phyloP scores from a whole-genome alignment of 371 early-diverging fungal genomes.

The Umbelopsis sp. region DNA sequence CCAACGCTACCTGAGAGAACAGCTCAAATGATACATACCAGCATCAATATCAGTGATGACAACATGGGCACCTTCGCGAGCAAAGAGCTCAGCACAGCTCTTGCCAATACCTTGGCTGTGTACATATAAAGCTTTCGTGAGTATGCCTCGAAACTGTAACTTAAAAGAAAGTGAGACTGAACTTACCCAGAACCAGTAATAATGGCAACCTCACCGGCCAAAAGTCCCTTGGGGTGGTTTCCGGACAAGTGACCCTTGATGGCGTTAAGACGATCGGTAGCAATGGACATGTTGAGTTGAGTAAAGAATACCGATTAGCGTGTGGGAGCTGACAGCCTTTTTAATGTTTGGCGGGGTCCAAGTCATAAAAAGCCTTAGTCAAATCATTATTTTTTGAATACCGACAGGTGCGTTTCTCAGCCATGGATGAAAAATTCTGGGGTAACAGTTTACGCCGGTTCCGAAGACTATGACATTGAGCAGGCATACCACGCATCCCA shows the following conservation, averaged over 20 bases:
- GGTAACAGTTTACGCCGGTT: neutral
- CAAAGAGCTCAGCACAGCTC: constrained; percentile 74
- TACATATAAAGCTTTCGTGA: neutral
- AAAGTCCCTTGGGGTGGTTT: constrained; percentile 61
- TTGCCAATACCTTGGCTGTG: constrained; percentile 80
- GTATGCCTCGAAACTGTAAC: neutral
- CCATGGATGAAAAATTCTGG: neutral
- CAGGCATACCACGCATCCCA: neutral
- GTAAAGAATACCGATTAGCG: constrained; percentile 21
- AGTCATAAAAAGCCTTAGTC: constrained; percentile 2
- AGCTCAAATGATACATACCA: constrained; percentile 21
- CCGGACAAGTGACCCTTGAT: constrained; percentile 56
- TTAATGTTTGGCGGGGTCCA: constrained; percentile 15
- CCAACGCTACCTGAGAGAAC: neutral
- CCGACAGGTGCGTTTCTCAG: neutral
- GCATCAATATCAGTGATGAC: constrained; percentile 75
- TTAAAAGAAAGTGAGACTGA: neutral
- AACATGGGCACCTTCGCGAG: constrained; percentile 78
- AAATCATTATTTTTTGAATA: constrained; percentile 5
- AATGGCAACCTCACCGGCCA: constrained; percentile 79
- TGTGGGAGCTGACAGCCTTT: constrained; percentile 13
- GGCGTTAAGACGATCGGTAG: constrained; percentile 50
- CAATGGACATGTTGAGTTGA: constrained; percentile 41
- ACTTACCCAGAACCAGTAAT: constrained; percentile 81
- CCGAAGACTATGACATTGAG: neutral